Evolutionary conservation across 371 early-diverging fungal species (phyloP).

Genomic region (Apophysomyces sp.): DNA sequence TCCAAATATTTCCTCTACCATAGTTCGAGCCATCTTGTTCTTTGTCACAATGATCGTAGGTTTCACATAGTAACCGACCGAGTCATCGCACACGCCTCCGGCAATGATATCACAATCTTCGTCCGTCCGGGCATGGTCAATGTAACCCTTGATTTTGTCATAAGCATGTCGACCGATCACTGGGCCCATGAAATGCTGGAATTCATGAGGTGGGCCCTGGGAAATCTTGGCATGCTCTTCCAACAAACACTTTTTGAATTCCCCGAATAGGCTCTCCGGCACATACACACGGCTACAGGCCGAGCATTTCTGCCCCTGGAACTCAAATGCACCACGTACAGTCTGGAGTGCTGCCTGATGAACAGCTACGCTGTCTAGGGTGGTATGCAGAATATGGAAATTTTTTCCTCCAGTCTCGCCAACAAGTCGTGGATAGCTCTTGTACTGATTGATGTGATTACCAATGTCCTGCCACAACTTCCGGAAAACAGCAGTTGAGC

Average conservation of each 20-base stretch:
- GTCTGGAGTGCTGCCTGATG: constrained; percentile 69
- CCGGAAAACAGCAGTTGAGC: constrained; percentile 90
- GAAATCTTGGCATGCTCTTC: constrained; percentile 75
- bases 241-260: constrained; percentile 70
- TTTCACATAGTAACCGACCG: constrained; percentile 87
- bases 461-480: constrained; percentile 89
- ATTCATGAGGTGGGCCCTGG: constrained; percentile 85
- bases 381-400: constrained; percentile 90
- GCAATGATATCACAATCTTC: constrained; percentile 73
- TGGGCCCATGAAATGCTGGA: constrained; percentile 75
- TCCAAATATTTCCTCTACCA: constrained; percentile 96
- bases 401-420: constrained; percentile 99
- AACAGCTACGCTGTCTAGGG: constrained; percentile 63
- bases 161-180: constrained; percentile 91
- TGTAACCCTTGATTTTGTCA: constrained; percentile 89
- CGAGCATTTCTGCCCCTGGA: constrained; percentile 97
- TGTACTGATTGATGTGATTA: constrained; percentile 84
- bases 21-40: constrained; percentile 82
- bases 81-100: constrained; percentile 82
- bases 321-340: constrained; percentile 94
- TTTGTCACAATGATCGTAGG: constrained; percentile 92
- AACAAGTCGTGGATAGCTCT: constrained; percentile 92
- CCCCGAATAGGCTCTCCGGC: constrained; percentile 79
- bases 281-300: constrained; percentile 91
- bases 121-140: constrained; percentile 72